Evolutionary conservation across 1,139 yeast genomes (phyloP).

Genomic region (Saccharomyces hybrid): DNA sequence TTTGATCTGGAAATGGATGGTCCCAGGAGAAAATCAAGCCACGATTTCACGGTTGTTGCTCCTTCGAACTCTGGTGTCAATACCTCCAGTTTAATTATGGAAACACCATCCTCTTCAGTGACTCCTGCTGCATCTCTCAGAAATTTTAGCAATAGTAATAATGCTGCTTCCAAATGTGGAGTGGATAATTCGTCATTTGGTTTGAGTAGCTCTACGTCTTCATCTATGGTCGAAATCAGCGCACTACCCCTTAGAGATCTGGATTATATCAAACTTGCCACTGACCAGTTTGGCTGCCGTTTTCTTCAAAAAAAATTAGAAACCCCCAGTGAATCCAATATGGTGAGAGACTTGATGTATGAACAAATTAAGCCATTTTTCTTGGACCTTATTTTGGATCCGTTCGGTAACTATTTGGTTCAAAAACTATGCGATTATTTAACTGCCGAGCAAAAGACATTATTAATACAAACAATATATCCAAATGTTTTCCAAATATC

Average conservation of each 20-base stretch:
- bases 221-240: slow-evolving; percentile 7
- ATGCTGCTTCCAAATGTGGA: not conserved
- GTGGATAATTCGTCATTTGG: not conserved
- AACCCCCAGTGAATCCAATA: slow-evolving; percentile 25
- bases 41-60: not conserved
- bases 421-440: slow-evolving; percentile 83
- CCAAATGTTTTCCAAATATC: slow-evolving; percentile 75
- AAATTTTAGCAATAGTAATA: slow-evolving; percentile 5
- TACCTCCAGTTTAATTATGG: slow-evolving; percentile 1
- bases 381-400: slow-evolving; percentile 84
- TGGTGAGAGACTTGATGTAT: slow-evolving; percentile 53
- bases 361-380: slow-evolving; percentile 71
- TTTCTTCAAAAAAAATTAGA: slow-evolving; percentile 79
- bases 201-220: not conserved
- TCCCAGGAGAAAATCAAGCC: not conserved
- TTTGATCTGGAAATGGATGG: slow-evolving; percentile 10
- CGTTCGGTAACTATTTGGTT: slow-evolving; percentile 89
- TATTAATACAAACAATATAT: slow-evolving; percentile 64
- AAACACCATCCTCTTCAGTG: not conserved
- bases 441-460: slow-evolving; percentile 58
- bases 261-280: slow-evolving; percentile 35
- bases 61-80: slow-evolving; percentile 2
- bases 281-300: slow-evolving; percentile 84
- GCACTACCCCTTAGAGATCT: slow-evolving; percentile 31
- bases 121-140: slow-evolving; percentile 7